These are phyloP conservation scores for Boletus putidus DNA, from an alignment of 1,284 basidiomycete genomes.

Conservation along the genomic window DNA sequence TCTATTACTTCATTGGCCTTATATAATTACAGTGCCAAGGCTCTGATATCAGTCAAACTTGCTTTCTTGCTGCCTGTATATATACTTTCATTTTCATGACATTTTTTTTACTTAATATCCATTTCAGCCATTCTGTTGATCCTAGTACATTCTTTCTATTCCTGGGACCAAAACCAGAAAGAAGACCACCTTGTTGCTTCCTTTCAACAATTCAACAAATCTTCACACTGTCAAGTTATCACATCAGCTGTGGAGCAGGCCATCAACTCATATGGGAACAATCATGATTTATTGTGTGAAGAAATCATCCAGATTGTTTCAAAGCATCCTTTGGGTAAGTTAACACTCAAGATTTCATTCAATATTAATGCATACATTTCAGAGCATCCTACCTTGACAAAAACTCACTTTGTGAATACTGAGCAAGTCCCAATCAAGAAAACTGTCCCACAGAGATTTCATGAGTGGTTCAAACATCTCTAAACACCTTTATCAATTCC, in stretches of 20 bases:
- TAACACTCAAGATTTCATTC: background rate
- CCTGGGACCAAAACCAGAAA: background rate
- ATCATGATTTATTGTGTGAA: background rate
- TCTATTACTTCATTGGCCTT: background rate
- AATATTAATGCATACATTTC: background rate
- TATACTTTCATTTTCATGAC: background rate
- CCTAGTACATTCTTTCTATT: background rate
- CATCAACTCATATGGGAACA: background rate
- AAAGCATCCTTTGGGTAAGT: background rate
- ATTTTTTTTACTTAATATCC: background rate
- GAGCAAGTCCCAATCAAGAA: background rate
- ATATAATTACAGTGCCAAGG: background rate
- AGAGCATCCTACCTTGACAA: background rate
- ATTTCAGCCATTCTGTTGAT: background rate
- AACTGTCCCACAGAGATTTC: background rate
- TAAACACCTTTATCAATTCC: background rate
- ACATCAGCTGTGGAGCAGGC: conserved; percentile 1
- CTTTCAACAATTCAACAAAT: background rate
- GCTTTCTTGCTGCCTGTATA: background rate
- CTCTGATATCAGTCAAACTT: background rate
- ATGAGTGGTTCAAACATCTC: background rate
- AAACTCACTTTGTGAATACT: no score
- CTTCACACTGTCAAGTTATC: background rate
- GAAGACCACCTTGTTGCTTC: background rate
- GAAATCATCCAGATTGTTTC: background rate